Evolutionary conservation across 805 yeast species (phyloP).

Genomic region (Saturnispora dispora): DNA sequence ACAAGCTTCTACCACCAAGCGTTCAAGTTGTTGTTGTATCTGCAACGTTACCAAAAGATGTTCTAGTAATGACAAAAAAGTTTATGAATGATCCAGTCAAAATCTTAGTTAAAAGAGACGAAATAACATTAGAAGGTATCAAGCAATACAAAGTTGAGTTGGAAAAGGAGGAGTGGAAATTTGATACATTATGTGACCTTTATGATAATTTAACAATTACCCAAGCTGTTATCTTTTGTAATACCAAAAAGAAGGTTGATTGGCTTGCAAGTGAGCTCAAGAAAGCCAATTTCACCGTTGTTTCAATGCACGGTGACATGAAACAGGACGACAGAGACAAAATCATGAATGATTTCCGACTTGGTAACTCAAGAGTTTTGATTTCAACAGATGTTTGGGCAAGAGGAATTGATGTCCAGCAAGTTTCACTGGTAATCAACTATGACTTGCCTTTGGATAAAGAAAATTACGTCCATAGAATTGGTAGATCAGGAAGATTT

Average conservation of each 20-base stretch:
- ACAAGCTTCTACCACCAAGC: constrained; percentile 70
- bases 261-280: constrained; percentile 76
- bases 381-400: constrained; percentile 98
- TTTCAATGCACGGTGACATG: constrained; percentile 96
- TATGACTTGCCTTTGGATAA: constrained; percentile 88
- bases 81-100: constrained; percentile 91
- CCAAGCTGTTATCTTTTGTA: constrained; percentile 97
- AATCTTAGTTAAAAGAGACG: constrained; percentile 90
- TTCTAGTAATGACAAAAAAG: constrained; percentile 82
- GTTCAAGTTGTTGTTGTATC: constrained; percentile 91
- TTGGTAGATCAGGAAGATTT: constrained; percentile 97
- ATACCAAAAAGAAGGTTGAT: constrained; percentile 92
- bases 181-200: constrained; percentile 87
- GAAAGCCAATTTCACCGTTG: constrained; percentile 79
- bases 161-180: constrained; percentile 89
- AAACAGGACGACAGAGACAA: constrained; percentile 89
- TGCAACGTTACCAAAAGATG: constrained; percentile 91
- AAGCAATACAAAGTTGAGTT: constrained; percentile 87
- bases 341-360: constrained; percentile 92
- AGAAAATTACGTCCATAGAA: constrained; percentile 95
- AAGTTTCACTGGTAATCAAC: constrained; percentile 90
- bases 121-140: constrained; percentile 88
- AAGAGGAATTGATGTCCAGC: constrained; percentile 97
- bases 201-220: constrained; percentile 93
- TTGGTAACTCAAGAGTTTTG: constrained; percentile 86